Percentiles rank a stretch among this genome's conserved stretches.
These are phyloP conservation scores for Suillus variegatus DNA, from an alignment of 768 basidiomycete genomes.

Conservation along the genomic window DNA sequence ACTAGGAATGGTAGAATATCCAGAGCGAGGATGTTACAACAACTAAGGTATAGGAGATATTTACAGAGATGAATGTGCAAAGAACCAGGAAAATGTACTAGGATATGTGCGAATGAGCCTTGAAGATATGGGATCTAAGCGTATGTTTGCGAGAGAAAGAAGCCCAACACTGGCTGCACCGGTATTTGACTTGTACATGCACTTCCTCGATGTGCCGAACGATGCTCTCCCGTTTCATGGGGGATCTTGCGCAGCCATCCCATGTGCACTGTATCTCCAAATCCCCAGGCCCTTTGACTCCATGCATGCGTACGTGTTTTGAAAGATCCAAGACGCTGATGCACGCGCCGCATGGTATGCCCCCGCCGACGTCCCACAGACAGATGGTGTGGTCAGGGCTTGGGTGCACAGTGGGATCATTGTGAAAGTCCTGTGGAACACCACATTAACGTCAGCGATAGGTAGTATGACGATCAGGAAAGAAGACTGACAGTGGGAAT, in stretches of 20 bases:
- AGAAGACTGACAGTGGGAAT: not conserved
- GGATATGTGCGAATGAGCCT: constrained; percentile 2
- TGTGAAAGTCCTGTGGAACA: not conserved
- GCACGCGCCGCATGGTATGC: not conserved
- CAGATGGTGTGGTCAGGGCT: not conserved
- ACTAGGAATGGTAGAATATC: not conserved
- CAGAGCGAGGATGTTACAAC: not conserved
- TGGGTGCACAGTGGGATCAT: not conserved
- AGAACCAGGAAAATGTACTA: not conserved
- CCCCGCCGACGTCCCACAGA: constrained; percentile 14
- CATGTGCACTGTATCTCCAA: constrained; percentile 17
- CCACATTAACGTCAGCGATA: not conserved
- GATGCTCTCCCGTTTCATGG: constrained; percentile 31
- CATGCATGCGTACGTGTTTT: constrained; percentile 26
- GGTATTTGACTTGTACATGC: constrained; percentile 20
- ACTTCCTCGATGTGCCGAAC: constrained; percentile 27
- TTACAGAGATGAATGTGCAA: not conserved
- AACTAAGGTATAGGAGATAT: not conserved
- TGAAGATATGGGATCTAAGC: constrained; percentile 13
- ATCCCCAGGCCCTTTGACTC: constrained; percentile 20
- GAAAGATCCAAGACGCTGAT: constrained; percentile 16
- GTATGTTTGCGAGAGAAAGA: constrained; percentile 30
- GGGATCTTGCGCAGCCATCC: constrained; percentile 14
- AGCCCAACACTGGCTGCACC: constrained; percentile 21
- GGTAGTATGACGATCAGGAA: not conserved